Percentiles rank a stretch among this genome's conserved stretches.
phyloP scores from a whole-genome alignment of 208 protist genomes.

The Leishmania aethiopica region DNA sequence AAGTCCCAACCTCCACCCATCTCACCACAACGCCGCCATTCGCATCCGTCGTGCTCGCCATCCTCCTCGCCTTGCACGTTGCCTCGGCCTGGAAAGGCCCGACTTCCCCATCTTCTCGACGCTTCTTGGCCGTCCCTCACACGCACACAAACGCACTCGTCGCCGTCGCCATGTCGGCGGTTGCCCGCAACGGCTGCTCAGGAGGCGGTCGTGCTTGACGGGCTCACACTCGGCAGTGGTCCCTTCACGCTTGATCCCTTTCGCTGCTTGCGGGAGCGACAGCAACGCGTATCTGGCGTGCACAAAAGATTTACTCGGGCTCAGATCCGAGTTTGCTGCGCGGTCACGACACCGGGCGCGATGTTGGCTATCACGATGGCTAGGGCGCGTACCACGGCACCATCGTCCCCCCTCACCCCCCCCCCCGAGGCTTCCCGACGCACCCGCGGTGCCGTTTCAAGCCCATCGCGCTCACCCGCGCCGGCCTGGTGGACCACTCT shows the following conservation, averaged over 20 bases:
- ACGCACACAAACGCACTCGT: neutral
- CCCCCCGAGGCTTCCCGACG: neutral
- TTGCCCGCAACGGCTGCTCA: neutral
- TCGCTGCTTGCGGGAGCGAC: constrained; percentile 56
- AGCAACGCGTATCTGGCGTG: constrained; percentile 54
- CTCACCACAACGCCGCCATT: neutral
- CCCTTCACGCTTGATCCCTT: constrained; percentile 57
- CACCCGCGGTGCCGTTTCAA: constrained; percentile 64
- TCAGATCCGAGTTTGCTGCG: neutral
- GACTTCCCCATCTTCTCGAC: neutral
- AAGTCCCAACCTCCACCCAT: neutral
- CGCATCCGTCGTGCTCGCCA: neutral
- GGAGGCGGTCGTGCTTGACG: neutral
- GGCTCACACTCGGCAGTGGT: neutral
- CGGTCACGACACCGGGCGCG: neutral
- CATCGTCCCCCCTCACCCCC: neutral
- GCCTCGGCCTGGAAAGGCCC: neutral
- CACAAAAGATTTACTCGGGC: neutral
- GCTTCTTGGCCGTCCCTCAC: neutral
- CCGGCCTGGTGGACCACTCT: constrained; percentile 82
- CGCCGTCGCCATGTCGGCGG: too few relatives aligned
- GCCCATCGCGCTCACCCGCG: constrained; percentile 83
- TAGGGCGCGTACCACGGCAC: constrained; percentile 25
- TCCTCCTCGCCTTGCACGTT: neutral
- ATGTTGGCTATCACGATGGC: neutral